Evolutionary conservation across 768 basidiomycete genomes (phyloP).

Genomic region (Mycena chlorophos): DNA sequence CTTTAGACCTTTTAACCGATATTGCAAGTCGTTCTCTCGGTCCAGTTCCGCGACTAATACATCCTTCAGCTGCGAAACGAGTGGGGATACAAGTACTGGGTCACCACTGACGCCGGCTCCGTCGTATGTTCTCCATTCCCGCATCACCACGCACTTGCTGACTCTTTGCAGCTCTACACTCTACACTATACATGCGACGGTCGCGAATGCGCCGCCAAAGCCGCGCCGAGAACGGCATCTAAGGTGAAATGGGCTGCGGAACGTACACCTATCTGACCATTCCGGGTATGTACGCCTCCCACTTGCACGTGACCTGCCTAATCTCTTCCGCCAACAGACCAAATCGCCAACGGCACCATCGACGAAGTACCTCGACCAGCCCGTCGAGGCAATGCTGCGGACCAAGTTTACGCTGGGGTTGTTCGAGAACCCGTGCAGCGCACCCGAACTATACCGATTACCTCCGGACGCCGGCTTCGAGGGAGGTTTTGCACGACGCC

Average conservation of each 20-base stretch:
- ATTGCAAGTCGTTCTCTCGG: slow-evolving; percentile 41
- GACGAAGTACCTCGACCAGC: slow-evolving; percentile 54
- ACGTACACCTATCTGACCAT: slow-evolving; percentile 63
- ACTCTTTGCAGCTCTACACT: slow-evolving; percentile 37
- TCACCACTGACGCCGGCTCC: slow-evolving; percentile 63
- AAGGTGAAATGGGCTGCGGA: slow-evolving; percentile 70
- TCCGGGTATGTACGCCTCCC: slow-evolving; percentile 40
- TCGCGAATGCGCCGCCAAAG: slow-evolving; percentile 61
- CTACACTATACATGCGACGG: slow-evolving; percentile 59
- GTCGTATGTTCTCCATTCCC: slow-evolving; percentile 33
- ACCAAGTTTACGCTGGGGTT: slow-evolving; percentile 64
- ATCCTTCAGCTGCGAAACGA: slow-evolving; percentile 57
- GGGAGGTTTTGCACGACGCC: slow-evolving; percentile 49
- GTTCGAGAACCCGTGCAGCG: slow-evolving; percentile 70
- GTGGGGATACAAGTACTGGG: slow-evolving; percentile 67
- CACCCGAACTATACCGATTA: slow-evolving; percentile 57
- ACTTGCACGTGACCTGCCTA: neutral
- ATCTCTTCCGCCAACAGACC: slow-evolving; percentile 42
- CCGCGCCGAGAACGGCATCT: slow-evolving; percentile 53
- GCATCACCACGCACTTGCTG: neutral
- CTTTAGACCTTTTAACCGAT: slow-evolving; percentile 56
- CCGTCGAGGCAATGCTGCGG: slow-evolving; percentile 53
- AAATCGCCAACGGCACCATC: slow-evolving; percentile 56
- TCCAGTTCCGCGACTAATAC: neutral
- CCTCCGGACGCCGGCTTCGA: slow-evolving; percentile 55